A percentile compares a stretch with the other conserved stretches of the same genome.
These are phyloP conservation scores for Colletotrichum costaricense DNA, from an alignment of 2,329 filamentous ascomycete species.

Conservation along the genomic window DNA sequence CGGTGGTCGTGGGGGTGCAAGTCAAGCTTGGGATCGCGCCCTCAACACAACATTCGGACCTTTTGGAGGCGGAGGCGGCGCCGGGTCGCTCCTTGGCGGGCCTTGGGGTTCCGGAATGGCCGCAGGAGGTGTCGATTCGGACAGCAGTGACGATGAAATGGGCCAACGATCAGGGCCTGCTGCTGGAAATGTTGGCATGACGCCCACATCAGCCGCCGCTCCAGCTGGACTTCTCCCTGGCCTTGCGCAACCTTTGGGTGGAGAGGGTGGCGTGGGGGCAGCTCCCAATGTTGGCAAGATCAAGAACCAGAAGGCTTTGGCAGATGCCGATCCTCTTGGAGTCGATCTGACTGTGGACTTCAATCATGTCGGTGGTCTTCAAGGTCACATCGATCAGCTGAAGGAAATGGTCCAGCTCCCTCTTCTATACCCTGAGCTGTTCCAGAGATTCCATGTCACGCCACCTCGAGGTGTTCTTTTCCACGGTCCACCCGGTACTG, in stretches of 20 bases:
- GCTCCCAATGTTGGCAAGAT: slow-evolving; percentile 91
- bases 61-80: slow-evolving; percentile 83
- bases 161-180: slow-evolving; percentile 65
- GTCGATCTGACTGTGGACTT: slow-evolving; percentile 95
- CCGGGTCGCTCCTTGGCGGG: slow-evolving; percentile 77
- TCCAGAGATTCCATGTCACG: slow-evolving; percentile 89
- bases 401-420: slow-evolving; percentile 99
- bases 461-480: slow-evolving; percentile 95
- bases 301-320: slow-evolving; percentile 90
- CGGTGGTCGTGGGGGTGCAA: slow-evolving; percentile 71
- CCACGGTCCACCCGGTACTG: slow-evolving; percentile 95
- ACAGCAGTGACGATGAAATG: slow-evolving; percentile 96
- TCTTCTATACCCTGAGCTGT: slow-evolving; percentile 93
- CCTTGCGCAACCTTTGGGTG: slow-evolving; percentile 47
- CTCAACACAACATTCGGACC: slow-evolving; percentile 92
- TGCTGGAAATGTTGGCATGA: slow-evolving; percentile 68
- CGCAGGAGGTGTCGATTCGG: slow-evolving; percentile 85
- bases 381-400: slow-evolving; percentile 94
- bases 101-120: slow-evolving; percentile 77
- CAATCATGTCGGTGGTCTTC: slow-evolving; percentile 90
- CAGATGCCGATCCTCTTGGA: slow-evolving; percentile 93
- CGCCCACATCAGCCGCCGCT: slow-evolving; percentile 62
- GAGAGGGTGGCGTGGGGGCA: slow-evolving; percentile 50
- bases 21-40: slow-evolving; percentile 77
- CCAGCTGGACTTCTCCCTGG: slow-evolving; percentile 57